Percentiles rank a stretch among this genome's conserved stretches.
Evolutionary conservation across 225 moss, liverwort and hornwort genomes (phyloP).

Genomic region (Polytrichum commune): DNA sequence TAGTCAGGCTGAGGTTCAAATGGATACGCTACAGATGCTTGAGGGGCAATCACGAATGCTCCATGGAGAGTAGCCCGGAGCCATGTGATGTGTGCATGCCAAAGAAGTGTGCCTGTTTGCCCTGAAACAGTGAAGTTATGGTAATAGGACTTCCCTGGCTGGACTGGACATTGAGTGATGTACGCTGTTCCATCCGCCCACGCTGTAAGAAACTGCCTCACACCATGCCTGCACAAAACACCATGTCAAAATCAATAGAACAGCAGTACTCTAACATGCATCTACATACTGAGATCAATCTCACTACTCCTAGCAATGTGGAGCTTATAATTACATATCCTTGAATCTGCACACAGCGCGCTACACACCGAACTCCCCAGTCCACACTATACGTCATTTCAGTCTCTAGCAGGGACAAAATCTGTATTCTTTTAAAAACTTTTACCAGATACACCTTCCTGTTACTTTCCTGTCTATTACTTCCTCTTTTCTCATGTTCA

Average conservation of each 20-base stretch:
- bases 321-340: neutral
- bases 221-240: conserved; percentile 52
- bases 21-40: conserved; percentile 26
- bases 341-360: neutral
- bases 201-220: conserved; percentile 33
- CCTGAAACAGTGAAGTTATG: conserved; percentile 50
- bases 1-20: conserved; percentile 38
- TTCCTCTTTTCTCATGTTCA: too few species aligned
- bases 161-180: conserved; percentile 60
- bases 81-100: conserved; percentile 70
- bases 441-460: too few species aligned
- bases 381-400: too few species aligned
- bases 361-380: too few species aligned
- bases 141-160: conserved; percentile 39
- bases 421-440: too few species aligned
- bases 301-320: neutral
- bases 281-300: neutral
- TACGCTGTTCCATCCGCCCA: conserved; percentile 70
- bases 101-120: conserved; percentile 55
- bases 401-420: too few species aligned
- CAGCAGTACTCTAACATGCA: neutral
- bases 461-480: too few species aligned
- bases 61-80: conserved; percentile 60
- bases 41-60: conserved; percentile 46
- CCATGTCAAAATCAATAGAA: neutral